Evolutionary conservation across 148 eudicot genomes (phyloP), one percentile per base, ranked within the genome.

Genomic region (Suaeda aralocaspica): DNA sequence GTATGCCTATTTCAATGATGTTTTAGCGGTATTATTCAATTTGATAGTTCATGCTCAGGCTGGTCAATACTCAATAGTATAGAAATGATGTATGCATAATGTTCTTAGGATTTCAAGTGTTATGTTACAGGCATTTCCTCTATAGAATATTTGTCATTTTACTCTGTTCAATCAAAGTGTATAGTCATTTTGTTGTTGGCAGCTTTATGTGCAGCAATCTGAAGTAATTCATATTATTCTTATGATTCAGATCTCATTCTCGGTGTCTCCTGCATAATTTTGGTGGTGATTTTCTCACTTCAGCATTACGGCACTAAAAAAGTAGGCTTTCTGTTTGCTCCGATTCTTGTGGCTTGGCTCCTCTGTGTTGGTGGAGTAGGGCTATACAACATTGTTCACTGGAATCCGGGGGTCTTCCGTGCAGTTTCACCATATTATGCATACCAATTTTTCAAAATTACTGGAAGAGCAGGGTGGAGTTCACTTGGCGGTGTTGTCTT

Each of bases 291-390:
- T 50, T 84, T 84, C 70, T 72, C 65, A 59, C 83, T 84, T 65
- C 85, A 84, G 78, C 82, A 81, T 39, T 76, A 70, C 28, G 87
- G 87, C 36, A 84, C 84, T 9, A 70, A 59, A 57, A 66, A 66
- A 64, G 79, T 84, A 45, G 84, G 87, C 52, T 84, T 77, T 71
- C 85, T 84, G 60, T 84, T 84, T 30, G 84, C 85, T 59, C 87
- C 87, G 14, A 76, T 84, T 70, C 30, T 81, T 72, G 74, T 76
- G 24, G 65, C 81, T 45, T 84, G 87, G 85, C 84, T 82, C 56
- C 58, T 84, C 42, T 79, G 79, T 64, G 78, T 79, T 51, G 70
- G 76, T 67, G 78, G 71, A 64, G 73, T 82, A n/a, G 87, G 87
- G 29, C 41, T 84, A 29, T 84, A 81, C 82, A 84, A 81, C 59